Conservation (phyloP, 2,329 filamentous ascomycete species). For the Fusarium sp. region DNA sequence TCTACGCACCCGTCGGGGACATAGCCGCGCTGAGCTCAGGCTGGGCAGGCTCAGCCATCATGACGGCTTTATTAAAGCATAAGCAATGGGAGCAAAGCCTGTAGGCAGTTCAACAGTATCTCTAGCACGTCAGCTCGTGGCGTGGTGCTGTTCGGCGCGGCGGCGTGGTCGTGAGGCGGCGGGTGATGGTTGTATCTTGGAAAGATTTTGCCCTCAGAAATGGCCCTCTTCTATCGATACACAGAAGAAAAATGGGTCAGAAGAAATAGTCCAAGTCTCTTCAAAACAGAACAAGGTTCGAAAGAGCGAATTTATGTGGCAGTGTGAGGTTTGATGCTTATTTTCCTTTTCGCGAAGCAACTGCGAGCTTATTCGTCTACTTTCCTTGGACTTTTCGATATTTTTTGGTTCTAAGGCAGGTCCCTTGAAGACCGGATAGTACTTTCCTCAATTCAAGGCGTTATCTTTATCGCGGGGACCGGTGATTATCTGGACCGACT, state of each 20-base stretch:
- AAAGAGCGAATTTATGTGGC: neutral
- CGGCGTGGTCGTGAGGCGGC: conserved; percentile 37
- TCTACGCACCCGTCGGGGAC: conserved; percentile 51
- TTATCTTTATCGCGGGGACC: conserved; percentile 10
- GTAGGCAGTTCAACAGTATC: conserved; percentile 19
- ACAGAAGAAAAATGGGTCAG: conserved; percentile 49
- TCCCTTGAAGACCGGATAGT: neutral
- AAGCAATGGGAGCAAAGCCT: conserved; percentile 22
- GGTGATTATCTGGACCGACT: conserved; percentile 15
- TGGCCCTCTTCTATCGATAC: conserved; percentile 49
- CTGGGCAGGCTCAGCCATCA: conserved; percentile 56
- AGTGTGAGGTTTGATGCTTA: neutral
- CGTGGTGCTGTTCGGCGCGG: conserved; percentile 35
- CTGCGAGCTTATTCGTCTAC: neutral
- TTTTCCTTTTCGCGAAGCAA: neutral
- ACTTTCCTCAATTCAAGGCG: neutral
- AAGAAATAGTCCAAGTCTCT: conserved; percentile 36
- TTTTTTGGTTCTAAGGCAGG: neutral
- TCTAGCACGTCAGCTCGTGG: conserved; percentile 34
- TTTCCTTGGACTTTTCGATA: neutral
- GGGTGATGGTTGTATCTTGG: conserved; percentile 48
- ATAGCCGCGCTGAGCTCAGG: conserved; percentile 48
- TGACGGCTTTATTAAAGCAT: conserved; percentile 48
- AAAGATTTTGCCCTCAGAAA: conserved; percentile 53
- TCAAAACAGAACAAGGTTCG: conserved; percentile 22